Conservation (phyloP, 305 asterid species). For the Plantago coronopus region DNA sequence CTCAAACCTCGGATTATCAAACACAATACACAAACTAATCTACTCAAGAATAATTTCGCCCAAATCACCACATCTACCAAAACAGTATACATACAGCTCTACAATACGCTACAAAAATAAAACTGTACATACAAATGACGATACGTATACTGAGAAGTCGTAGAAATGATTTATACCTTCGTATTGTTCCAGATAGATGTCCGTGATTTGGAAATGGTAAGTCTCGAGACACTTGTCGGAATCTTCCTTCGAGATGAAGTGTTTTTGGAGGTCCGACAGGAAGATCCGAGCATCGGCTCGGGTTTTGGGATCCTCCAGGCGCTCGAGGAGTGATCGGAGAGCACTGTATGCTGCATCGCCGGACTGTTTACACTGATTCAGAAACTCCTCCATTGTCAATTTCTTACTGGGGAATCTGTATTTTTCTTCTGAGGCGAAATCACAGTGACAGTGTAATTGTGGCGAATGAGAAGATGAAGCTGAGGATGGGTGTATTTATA, state of each 20-base stretch:
- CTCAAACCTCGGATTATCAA: too few relatives aligned
- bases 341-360: slow-evolving; percentile 90
- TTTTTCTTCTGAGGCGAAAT: background rate
- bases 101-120: too few relatives aligned
- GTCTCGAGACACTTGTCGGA: slow-evolving; percentile 61
- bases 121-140: slow-evolving; percentile 3
- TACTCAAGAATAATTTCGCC: too few relatives aligned
- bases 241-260: slow-evolving; percentile 45
- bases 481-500: too few relatives aligned
- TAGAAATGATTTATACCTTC: slow-evolving; percentile 47
- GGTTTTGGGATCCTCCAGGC: slow-evolving; percentile 77
- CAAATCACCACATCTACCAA: too few relatives aligned
- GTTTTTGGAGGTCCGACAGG: slow-evolving; percentile 69
- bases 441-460: too few relatives aligned
- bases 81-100: too few relatives aligned
- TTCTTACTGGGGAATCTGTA: background rate
- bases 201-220: slow-evolving; percentile 81
- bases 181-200: slow-evolving; percentile 62
- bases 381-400: slow-evolving; percentile 57
- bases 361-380: slow-evolving; percentile 62
- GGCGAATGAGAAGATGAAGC: too few relatives aligned
- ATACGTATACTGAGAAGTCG: background rate
- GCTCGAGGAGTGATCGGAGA: slow-evolving; percentile 76
- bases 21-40: too few relatives aligned
- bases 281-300: slow-evolving; percentile 82